Base-by-base conservation (phyloP, 768 basidiomycete genomes). In the Trametes sanguinea region DNA sequence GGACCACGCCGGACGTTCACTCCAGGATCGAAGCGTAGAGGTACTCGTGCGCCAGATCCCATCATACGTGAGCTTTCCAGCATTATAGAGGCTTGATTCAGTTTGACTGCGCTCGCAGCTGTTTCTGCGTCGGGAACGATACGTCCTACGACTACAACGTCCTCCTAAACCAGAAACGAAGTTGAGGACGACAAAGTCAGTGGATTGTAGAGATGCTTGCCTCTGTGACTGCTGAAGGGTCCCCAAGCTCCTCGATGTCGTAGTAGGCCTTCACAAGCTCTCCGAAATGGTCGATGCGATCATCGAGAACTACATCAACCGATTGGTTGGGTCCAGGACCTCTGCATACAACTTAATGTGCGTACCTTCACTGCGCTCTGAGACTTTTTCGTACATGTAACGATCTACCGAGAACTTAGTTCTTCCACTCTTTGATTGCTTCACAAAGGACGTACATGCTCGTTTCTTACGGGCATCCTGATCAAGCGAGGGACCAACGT, bases 321-420 rank as follows among this genome's bases (percentile, higher is more conserved):
- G 35, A 6, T 6, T 29, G 30, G 7, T 33, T 11, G 17, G 57
- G 7, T 27, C 16, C 4, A 22, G 27, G 33, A 32, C 9, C 6
- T 1, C n/a, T 1, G 22, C 17, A 17, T 27, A 30, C 13, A 16
- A 33, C 17, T 54, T 35, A 53, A 10, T 7, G 45, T 10, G 67
- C 73, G 51, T 66, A 93, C 94, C 87, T 81, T 89, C 89, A 63
- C 92, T 89, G 48, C 95, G 80, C 69, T 92, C 91, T 2, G 85
- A 85, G 29, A 90, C 80, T 76, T 92, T 94, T 74, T 98, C 95
- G 69, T 91, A 94, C 95, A 96, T 95, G 73, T 98, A 98, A 32
- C 91, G 84, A 81, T 88, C 90, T 92, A 66, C 85, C 86, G 87
- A 62, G 30, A 40, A 10, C 60, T 46, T 27, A 40, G 40, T 37